Base-by-base conservation (phyloP, 108 stramenopile species). In the Nitzschia sp. region DNA sequence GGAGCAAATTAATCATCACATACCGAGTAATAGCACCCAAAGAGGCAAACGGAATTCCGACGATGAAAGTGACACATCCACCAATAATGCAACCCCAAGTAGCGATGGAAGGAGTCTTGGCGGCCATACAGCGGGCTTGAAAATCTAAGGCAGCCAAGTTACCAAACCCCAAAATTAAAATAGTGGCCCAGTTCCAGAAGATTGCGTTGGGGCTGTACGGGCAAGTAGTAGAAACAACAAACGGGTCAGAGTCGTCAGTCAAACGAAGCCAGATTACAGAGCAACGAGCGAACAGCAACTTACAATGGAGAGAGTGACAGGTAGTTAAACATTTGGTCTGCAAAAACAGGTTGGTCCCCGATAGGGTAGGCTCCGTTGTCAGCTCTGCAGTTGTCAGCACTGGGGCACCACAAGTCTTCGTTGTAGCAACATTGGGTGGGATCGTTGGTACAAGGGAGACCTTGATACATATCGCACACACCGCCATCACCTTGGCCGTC, bases 131-230 rank as follows among this genome's bases (percentile, higher is more conserved):
- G 5, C 91, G 77, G 15, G 86, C 86, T 58, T 92, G 91, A 55
- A 92, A 92, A 71, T 92, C 91, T 35, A 92, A 77, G 1, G 91
- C 91, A 58, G 86, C 88, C 38, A 92, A 72, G 67, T 92, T 92
- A n/a, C 91, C 91, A 53, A 92, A 84, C 22, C 70, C 83, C 11
- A 89, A 81, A 59, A 92, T 77, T 63, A 92, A 82, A 60, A 92
- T 82, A 33, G 88, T 92, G 27, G 82, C 81, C 91, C 91, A 92
- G 57, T 92, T 89, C 64, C 70, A 85, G 38, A 79, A 56, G 26
- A 85, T 80, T 0, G 68, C 68, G 33, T 69, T 76, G 38, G 75
- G 75, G 57, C 48, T 50, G n/a, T n/a, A 5, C 21, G 38, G 13
- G 6, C 38, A 41, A 41, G 38, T 6, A 41, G 13, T 9, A 41